phyloP scores from a whole-genome alignment of 2,329 filamentous ascomycete genomes.

The Botrytis tulipae region DNA sequence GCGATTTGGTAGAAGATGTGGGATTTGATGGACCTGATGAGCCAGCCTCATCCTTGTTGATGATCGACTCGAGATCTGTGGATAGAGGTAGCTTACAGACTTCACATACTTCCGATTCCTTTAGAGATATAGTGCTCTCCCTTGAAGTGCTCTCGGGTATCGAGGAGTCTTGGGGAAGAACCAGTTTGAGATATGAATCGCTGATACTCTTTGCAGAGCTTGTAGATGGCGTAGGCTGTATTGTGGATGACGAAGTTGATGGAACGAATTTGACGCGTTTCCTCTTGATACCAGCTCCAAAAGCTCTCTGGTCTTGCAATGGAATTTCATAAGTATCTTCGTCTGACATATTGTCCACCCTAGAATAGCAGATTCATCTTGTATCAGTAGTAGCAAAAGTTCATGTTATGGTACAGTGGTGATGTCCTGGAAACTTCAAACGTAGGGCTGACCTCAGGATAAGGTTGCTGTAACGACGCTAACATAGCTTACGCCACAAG shows the following conservation, averaged over 20 bases:
- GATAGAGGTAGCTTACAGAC: constrained; percentile 60
- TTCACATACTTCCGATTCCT: constrained; percentile 45
- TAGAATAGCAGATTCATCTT: not conserved
- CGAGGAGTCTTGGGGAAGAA: constrained; percentile 44
- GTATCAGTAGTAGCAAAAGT: not conserved
- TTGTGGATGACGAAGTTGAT: constrained; percentile 35
- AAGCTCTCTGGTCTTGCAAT: constrained; percentile 57
- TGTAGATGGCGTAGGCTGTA: constrained; percentile 35
- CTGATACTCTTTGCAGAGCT: constrained; percentile 35
- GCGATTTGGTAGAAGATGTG: constrained; percentile 17
- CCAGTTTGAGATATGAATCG: constrained; percentile 66
- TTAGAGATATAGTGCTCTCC: not conserved
- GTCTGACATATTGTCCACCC: constrained; percentile 39
- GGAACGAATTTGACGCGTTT: constrained; percentile 59
- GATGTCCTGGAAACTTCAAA: not conserved
- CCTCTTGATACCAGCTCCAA: constrained; percentile 61
- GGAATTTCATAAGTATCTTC: constrained; percentile 59
- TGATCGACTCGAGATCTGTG: constrained; percentile 37
- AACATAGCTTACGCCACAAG: constrained; percentile 14
- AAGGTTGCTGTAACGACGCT: constrained; percentile 7
- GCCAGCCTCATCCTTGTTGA: not conserved
- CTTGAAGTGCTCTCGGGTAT: not conserved
- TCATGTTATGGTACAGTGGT: not conserved
- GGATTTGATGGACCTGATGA: not conserved
- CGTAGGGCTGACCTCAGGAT: not conserved